A percentile compares a stretch with the other conserved stretches of the same genome.
Conservation (phyloP, 805 yeast genomes). For the Saturnispora mendoncae region DNA sequence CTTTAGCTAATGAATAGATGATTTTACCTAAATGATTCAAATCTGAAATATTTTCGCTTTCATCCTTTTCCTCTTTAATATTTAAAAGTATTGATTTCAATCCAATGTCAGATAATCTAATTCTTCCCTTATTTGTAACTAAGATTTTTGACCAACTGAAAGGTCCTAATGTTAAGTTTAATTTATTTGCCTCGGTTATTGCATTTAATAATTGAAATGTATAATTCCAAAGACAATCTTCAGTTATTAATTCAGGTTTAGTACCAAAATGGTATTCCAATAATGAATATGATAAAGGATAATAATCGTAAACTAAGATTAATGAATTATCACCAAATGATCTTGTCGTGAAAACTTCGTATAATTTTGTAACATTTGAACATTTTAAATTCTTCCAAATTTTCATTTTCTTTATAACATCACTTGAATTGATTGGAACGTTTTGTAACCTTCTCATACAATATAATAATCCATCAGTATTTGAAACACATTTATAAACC, state of each 20-base stretch:
- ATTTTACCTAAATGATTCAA: constrained; percentile 49
- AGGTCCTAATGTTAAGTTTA: constrained; percentile 54
- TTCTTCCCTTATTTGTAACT: constrained; percentile 60
- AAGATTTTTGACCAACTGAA: constrained; percentile 62
- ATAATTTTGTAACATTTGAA: constrained; percentile 56
- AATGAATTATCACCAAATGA: constrained; percentile 77
- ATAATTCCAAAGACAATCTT: constrained; percentile 65
- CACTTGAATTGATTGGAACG: constrained; percentile 45
- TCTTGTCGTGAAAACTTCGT: constrained; percentile 80
- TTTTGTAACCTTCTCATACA: constrained; percentile 66
- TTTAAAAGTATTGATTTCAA: constrained; percentile 53
- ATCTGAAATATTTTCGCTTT: constrained; percentile 38
- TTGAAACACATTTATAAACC: constrained; percentile 73
- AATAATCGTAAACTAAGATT: constrained; percentile 74
- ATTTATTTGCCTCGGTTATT: constrained; percentile 52
- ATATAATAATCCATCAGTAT: constrained; percentile 68
- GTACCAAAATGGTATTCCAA: constrained; percentile 53
- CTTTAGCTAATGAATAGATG: constrained; percentile 45
- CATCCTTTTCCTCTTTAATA: constrained; percentile 25
- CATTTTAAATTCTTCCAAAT: constrained; percentile 53
- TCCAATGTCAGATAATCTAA: constrained; percentile 66
- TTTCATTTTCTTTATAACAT: constrained; percentile 50
- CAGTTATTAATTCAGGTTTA: constrained; percentile 46
- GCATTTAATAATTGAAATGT: constrained; percentile 69
- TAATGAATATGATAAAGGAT: constrained; percentile 66